Evolutionary conservation across 2,329 filamentous ascomycete species (phyloP).

Genomic region (Pseudovirgaria hyperparasitica): DNA sequence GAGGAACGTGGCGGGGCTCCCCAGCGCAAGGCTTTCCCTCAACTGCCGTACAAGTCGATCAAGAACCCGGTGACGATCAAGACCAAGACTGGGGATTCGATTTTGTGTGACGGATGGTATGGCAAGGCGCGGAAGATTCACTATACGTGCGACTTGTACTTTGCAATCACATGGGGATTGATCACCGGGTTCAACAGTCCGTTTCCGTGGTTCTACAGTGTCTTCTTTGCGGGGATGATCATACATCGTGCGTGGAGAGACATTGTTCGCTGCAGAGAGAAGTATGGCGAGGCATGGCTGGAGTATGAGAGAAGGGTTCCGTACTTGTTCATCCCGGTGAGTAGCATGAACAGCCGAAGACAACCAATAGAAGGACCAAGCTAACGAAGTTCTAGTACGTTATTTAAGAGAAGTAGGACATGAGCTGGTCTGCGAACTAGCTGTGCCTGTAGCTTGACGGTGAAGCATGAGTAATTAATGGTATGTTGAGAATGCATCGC

Average conservation of each 20-base stretch:
- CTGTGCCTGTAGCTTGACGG: too few species aligned
- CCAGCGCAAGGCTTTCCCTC: constrained; percentile 73
- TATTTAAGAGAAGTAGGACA: too few species aligned
- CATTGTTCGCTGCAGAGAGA: constrained; percentile 59
- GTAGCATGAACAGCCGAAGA: constrained; percentile 4
- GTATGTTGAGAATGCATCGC: too few species aligned
- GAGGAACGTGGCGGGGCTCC: constrained; percentile 57
- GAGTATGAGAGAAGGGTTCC: constrained; percentile 72
- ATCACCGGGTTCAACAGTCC: constrained; percentile 70
- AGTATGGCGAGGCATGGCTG: constrained; percentile 71
- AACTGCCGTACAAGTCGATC: constrained; percentile 77
- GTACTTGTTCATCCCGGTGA: constrained; percentile 67
- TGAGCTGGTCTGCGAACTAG: too few species aligned
- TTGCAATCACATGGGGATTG: constrained; percentile 66
- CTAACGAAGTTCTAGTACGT: constrained; percentile 1
- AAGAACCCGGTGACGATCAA: constrained; percentile 69
- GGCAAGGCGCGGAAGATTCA: constrained; percentile 67
- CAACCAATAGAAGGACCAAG: neutral
- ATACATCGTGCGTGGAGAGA: constrained; percentile 64
- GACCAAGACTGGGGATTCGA: constrained; percentile 59
- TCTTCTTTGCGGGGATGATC: constrained; percentile 74
- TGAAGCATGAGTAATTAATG: too few species aligned
- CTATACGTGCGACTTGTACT: constrained; percentile 70
- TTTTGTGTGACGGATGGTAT: constrained; percentile 76
- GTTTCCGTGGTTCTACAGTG: constrained; percentile 80